Base-by-base conservation (phyloP, 2,329 filamentous ascomycete genomes). In the Fusarium torulosum region DNA sequence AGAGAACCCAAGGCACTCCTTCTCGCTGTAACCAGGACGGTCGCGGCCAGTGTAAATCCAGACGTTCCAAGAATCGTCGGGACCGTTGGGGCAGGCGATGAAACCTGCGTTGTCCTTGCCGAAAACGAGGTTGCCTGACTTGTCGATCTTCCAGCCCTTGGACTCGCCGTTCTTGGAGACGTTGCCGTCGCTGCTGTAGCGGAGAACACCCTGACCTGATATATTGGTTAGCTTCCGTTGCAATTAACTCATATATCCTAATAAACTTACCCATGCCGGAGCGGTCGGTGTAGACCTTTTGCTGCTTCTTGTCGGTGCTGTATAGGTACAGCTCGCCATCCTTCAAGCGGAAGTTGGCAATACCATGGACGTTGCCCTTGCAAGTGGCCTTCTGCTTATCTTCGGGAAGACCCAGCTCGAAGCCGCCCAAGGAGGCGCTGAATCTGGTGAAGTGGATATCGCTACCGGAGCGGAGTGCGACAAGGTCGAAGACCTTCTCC, bases 251-350 rank as follows among this genome's bases (percentile, higher is more conserved):
- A 7, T 0, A 11, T 2, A 9, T 4, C 3, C 13, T 11, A 13
- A 67, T 11, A 13, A 67, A 25, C 81, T 41, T 82, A 82, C 84
- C 86, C 85, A 88, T 88, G 71, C 85, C 86, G 25, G 85, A 87
- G 42, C 83, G 84, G 75, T 89, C 86, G 35, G 82, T 83, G 64
- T 74, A 88, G 55, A 86, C 59, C 69, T 83, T 76, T 79, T 89
- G 87, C 15, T 59, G 54, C 15, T 78, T 75, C 35, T 73, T 78
- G 6, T 76, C 78, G 19, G 71, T 69, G 33, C 79, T 68, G 66
- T 81, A 87, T 21, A 90, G 80, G 73, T 75, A 82, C 17, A 87
- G 78, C 29, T 77, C 77, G 41, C 78, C 77, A 40, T 84, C 78
- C 21, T 79, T 52, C 68, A 71, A n/a, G 27, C 77, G 78, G 76